Base-by-base conservation (phyloP, 2,329 filamentous ascomycete species). In the Xylariomycetidae sp. region DNA sequence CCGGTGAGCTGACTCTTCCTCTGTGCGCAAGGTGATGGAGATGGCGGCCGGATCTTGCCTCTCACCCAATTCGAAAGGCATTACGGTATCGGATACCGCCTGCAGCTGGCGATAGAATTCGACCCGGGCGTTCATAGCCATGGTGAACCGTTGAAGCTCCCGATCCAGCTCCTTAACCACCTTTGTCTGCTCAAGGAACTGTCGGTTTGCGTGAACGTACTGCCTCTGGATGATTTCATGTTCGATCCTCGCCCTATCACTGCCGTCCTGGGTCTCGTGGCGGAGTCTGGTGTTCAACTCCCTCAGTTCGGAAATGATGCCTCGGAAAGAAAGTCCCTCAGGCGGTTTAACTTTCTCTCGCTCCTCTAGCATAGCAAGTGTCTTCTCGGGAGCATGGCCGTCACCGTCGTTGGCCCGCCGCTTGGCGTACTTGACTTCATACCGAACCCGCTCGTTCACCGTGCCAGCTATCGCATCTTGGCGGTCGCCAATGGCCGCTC, bases 81-180 rank as follows among this genome's bases (percentile, higher is more conserved):
- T 73, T 0, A 96, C 86, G 13, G 78, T 85, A 53, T 96, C 90
- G 0, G 89, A 95, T n/a, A 96, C 79, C 17, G 77, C 74, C 53
- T 96, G 92, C 9, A 96, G 69, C 51, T 95, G 88, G 5, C 82
- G 79, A 54, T 96, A 96, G 54, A 88, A 96, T 37, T 92, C 87
- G 1, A 95, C 63, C 10, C 92, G 80, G 23, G 79, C 70, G 50
- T 96, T 96, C 77, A 94, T 89, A 0, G 82, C 77, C 12, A 70
- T 68, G 18, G 78, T 82, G 54, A 94, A 92, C 18, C 78, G 64
- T 29, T 90, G 81, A 5, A 87, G 63, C 55, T 95, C 89, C 38
- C 75, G 74, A 40, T 85, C 79, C 10, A 82, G 55, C 5, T 57
- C 58, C 3, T 52, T 39, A 0, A 55, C 50, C 1, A 60, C 64